These are phyloP conservation scores for Cryptococcus deneoformans DNA, from an alignment of 1,284 basidiomycete genomes.

Conservation along the genomic window DNA sequence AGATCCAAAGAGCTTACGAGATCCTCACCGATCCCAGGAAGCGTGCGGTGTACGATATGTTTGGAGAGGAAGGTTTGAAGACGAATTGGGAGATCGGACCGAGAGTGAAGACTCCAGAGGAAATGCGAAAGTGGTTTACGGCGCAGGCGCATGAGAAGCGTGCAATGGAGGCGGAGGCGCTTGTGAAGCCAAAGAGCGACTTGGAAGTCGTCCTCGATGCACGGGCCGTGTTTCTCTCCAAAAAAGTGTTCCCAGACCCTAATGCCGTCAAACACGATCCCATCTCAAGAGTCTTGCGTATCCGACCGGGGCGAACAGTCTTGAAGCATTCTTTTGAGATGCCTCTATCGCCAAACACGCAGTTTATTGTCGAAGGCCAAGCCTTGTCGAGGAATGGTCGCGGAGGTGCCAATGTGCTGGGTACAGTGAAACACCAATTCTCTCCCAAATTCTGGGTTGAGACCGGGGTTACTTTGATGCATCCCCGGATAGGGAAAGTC, in stretches of 20 bases:
- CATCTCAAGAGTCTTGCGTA: slow-evolving; percentile 30
- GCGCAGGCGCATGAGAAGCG: slow-evolving; percentile 48
- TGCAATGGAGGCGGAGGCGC: slow-evolving; percentile 51
- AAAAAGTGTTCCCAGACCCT: slow-evolving; percentile 33
- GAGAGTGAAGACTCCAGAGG: slow-evolving; percentile 48
- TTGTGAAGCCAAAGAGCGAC: slow-evolving; percentile 53
- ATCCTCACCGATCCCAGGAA: slow-evolving; percentile 52
- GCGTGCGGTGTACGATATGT: slow-evolving; percentile 55
- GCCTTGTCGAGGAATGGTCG: slow-evolving; percentile 47
- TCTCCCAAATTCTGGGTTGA: slow-evolving; percentile 50
- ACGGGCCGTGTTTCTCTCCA: slow-evolving; percentile 41
- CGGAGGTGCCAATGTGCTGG: slow-evolving; percentile 53
- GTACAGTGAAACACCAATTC: slow-evolving; percentile 54
- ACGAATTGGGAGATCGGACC: slow-evolving; percentile 53
- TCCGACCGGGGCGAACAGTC: slow-evolving; percentile 35
- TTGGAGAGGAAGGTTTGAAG: slow-evolving; percentile 55
- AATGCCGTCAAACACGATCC: slow-evolving; percentile 31
- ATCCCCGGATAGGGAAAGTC: slow-evolving; percentile 49
- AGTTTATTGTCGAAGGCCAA: slow-evolving; percentile 44
- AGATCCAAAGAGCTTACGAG: slow-evolving; percentile 48
- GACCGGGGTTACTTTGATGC: slow-evolving; percentile 44
- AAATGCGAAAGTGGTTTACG: slow-evolving; percentile 52
- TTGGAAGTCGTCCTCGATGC: slow-evolving; percentile 44
- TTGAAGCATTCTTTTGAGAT: slow-evolving; percentile 50
- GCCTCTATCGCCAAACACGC: slow-evolving; percentile 35